Evolutionary conservation across 768 basidiomycete species (phyloP).

Genomic region (Mycena indigotica): DNA sequence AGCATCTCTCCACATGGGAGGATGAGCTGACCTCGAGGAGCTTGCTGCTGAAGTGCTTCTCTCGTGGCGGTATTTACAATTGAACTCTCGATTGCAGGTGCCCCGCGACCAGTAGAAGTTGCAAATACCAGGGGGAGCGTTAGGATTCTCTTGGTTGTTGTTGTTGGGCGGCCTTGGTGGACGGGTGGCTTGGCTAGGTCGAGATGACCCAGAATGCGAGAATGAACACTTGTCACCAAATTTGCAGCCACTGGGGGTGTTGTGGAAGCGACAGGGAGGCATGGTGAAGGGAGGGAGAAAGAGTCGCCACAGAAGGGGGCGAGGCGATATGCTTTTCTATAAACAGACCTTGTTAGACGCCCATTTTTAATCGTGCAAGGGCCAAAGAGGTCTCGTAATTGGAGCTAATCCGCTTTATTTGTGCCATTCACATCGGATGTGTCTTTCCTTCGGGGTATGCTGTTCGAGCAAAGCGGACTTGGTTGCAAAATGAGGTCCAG

Average conservation of each 20-base stretch:
- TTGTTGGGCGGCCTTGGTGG: not conserved
- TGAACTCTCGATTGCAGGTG: conserved; percentile 47
- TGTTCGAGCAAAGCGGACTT: too few relatives aligned
- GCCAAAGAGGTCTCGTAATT: not conserved
- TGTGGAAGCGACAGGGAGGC: conserved; percentile 45
- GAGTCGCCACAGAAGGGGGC: conserved; percentile 2
- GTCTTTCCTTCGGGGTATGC: too few relatives aligned
- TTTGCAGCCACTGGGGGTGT: conserved; percentile 49
- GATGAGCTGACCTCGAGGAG: not conserved
- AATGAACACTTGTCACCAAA: conserved; percentile 44
- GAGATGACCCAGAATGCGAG: conserved; percentile 21
- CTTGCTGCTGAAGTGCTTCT: conserved; percentile 14
- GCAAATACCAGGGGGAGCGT: conserved; percentile 43
- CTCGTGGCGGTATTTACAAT: conserved; percentile 45
- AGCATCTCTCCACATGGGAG: conserved; percentile 2
- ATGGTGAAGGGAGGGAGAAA: conserved; percentile 11
- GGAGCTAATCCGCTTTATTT: too few relatives aligned
- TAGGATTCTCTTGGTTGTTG: not conserved
- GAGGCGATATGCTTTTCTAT: conserved; percentile 14
- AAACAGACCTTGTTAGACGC: conserved; percentile 4
- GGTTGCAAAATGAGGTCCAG: not conserved
- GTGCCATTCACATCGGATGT: too few relatives aligned
- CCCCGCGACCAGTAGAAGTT: conserved; percentile 50
- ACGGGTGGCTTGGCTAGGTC: conserved; percentile 4
- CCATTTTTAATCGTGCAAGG: not conserved